These are phyloP conservation scores for Quercus bicolor DNA, from an alignment of 306 rosid genomes.

Conservation along the genomic window DNA sequence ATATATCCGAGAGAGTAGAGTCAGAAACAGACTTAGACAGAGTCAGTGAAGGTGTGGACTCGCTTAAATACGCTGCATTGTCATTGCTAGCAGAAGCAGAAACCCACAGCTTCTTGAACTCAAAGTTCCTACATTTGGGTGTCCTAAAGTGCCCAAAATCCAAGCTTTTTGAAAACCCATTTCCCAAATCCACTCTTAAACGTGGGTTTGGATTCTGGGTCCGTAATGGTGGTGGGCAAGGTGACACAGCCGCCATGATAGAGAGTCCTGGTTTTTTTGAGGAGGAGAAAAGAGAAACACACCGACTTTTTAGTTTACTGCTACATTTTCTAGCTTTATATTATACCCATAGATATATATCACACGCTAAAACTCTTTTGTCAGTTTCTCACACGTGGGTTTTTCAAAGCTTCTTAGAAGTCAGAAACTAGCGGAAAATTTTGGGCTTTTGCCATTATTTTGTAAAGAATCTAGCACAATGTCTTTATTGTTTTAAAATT, in stretches of 20 bases:
- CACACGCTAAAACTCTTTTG: too few species aligned
- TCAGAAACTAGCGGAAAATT: too few species aligned
- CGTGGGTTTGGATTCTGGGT: constrained; percentile 9
- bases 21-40: constrained; percentile 25
- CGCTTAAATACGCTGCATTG: constrained; percentile 28
- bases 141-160: neutral
- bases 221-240: constrained; percentile 2
- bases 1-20: neutral
- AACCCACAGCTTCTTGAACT: constrained; percentile 19
- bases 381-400: too few species aligned
- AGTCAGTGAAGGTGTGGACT: constrained; percentile 20
- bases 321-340: neutral
- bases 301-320: neutral
- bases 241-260: constrained; percentile 29
- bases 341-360: too few species aligned
- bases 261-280: neutral
- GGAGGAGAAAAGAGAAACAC: neutral
- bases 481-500: too few species aligned
- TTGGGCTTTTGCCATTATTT: too few species aligned
- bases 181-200: constrained; percentile 4
- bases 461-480: too few species aligned
- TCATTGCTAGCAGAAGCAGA: constrained; percentile 19
- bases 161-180: constrained; percentile 22
- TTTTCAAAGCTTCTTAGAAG: too few species aligned
- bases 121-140: constrained; percentile 13